Base-by-base conservation (phyloP, 441 rosid genomes). In the Erysimum pusillum region DNA sequence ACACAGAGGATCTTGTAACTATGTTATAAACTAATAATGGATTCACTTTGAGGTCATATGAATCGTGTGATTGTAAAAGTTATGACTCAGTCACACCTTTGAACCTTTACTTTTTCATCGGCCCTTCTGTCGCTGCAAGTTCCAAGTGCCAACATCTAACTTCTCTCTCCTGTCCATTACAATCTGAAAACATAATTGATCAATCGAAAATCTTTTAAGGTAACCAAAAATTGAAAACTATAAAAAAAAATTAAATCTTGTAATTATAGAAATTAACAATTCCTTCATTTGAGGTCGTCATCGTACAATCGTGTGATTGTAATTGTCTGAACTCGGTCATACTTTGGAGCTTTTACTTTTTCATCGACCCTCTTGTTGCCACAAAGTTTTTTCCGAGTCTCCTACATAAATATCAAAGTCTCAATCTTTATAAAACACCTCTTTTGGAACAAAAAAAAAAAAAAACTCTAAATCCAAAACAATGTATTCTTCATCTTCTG, bases 121-220 rank as follows among this genome's bases (percentile, higher is more conserved):
- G 58, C 68, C 68, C 15, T 38, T 72, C 42, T 72, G 25, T 62
- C 41, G 69, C 61, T 61, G 51, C 41, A 72, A 72, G 31, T 71
- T 46, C 49, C 45, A n/a, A 14, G n/a, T 20, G 3, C 7, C 32
- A 52, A 52, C 31, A 10, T 25, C 15, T 11, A 10, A 52, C 58
- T 20, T 11, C 34, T 22, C 32, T 52, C 31, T 22, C 4, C 9
- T 52, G n/a, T 5, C n/a, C n/a, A 22, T 9, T 11, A 52, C 34
- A 52, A 52, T 12, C 34, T 10, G 8, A 52, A 52, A 52, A 25
- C 7, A 3, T 8, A 20, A 22, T n/a, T 45, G 20, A 14, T 20
- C 8, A 52, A 52, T 52, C 31, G 0, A 52, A 22, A 10, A 10
- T 20, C 7, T 3, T 52, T 9, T 52, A 22, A 45, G 34, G 6